Evolutionary conservation across 345 rosid genomes (phyloP).

Genomic region (Syzygium aromaticum): DNA sequence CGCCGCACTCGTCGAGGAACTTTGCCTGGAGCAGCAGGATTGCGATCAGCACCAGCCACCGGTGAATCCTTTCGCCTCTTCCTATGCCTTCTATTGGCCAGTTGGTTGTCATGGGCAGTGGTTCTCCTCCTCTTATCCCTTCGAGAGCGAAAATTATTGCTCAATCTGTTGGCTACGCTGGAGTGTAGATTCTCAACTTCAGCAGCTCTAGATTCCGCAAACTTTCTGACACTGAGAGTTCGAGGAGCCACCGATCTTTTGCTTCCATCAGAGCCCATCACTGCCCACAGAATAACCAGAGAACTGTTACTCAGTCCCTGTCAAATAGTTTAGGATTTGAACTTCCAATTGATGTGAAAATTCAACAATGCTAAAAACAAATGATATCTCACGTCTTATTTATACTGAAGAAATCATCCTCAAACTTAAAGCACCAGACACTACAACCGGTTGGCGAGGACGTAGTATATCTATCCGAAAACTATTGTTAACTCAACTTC

Average conservation of each 20-base stretch:
- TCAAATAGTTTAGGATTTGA: background rate
- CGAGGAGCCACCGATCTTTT: conserved; percentile 39
- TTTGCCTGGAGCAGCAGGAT: conserved; percentile 7
- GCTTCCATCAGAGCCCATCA: conserved; percentile 30
- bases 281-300: background rate
- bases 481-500: background rate
- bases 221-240: conserved; percentile 55
- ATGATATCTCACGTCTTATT: background rate
- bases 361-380: background rate
- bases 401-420: background rate
- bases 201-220: conserved; percentile 55
- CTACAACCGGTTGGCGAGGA: background rate
- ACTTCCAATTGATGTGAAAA: background rate
- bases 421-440: background rate
- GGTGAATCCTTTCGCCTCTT: conserved; percentile 32
- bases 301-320: background rate
- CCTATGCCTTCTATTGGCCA: conserved; percentile 31
- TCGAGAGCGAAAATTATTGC: conserved; percentile 47
- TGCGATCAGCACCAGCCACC: conserved; percentile 2
- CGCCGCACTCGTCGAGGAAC: conserved; percentile 43
- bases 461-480: background rate
- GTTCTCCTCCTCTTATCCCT: conserved; percentile 87
- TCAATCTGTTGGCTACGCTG: conserved; percentile 35
- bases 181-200: conserved; percentile 72
- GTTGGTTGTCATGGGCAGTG: conserved; percentile 43